Conservation (phyloP, 768 basidiomycete genomes). For the Chalciporus sphaerocephalus region DNA sequence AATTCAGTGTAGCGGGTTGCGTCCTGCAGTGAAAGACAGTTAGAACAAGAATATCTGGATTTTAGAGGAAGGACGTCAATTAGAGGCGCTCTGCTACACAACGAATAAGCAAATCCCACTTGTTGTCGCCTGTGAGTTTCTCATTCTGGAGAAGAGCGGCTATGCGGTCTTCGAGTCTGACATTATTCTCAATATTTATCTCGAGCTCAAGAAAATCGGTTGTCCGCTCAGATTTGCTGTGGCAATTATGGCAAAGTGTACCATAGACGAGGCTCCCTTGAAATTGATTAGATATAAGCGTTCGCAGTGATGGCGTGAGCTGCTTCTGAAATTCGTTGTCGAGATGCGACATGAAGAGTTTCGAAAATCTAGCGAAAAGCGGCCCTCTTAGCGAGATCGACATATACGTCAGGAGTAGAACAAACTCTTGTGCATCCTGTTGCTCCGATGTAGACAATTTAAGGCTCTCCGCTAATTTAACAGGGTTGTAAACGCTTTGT, state of each 20-base stretch:
- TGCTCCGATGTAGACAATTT: conserved; percentile 80
- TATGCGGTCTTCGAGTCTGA: conserved; percentile 71
- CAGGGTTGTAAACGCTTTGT: conserved; percentile 74
- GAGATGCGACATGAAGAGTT: conserved; percentile 88
- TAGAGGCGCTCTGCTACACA: not conserved
- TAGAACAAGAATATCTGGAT: conserved; percentile 73
- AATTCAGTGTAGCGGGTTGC: conserved; percentile 77
- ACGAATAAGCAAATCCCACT: conserved; percentile 39
- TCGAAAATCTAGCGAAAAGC: conserved; percentile 71
- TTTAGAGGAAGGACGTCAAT: not conserved
- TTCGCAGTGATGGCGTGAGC: conserved; percentile 51
- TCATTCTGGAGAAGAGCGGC: conserved; percentile 64
- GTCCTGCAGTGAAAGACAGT: conserved; percentile 67
- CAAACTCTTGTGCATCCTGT: conserved; percentile 95
- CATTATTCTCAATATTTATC: conserved; percentile 74
- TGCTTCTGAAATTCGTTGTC: conserved; percentile 88
- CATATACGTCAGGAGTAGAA: conserved; percentile 1
- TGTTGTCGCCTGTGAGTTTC: conserved; percentile 74
- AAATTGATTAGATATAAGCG: conserved; percentile 77
- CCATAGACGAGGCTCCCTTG: conserved; percentile 81
- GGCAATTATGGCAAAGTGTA: conserved; percentile 72
- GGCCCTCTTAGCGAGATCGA: conserved; percentile 5
- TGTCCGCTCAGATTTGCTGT: conserved; percentile 59
- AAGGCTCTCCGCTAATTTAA: conserved; percentile 79
- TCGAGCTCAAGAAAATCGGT: conserved; percentile 87